Evolutionary conservation across 139 green algal genomes (phyloP), one percentile per base, ranked within the genome.

Genomic region (Picochlorum sp.): DNA sequence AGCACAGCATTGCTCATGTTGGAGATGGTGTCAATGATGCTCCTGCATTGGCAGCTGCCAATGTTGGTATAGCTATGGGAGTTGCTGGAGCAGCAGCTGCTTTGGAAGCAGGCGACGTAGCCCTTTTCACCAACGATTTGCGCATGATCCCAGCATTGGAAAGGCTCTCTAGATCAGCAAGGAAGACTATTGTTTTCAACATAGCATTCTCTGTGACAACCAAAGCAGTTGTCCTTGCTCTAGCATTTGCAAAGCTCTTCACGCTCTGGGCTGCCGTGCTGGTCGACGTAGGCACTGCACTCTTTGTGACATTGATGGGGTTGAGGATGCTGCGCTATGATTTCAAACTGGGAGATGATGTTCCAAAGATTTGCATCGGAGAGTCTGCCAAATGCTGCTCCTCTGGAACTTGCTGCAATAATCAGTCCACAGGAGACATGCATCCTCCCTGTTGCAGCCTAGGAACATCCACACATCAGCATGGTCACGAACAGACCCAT

Each of bases 1-100:
- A 54, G 18, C 47, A 54, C 47, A 21, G 47, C 16, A 94, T 99
- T 55, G 94, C 89, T 2, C 95, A 98, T 83, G 88, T 98, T 23
- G 94, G 94, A 3, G 94, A 99, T 71, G 94, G 94, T 41, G 78
- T 99, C 45, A 99, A 99, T 68, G 94, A 99, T 77, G 85, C 85
- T 1, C 94, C 94, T 8, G 94, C 94, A 3, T 81, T 99, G 20
- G 94, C 85, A 2, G 84, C 87, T 4, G 89, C 94, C 4, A 92
- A 98, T 69, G 83, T 98, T 9, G 94, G 93, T 30, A 90, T 99
- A 41, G 93, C 93, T 4, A 84, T 93, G 16, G 81, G 84, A 1
- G 79, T 85, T 1, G 65, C 63, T 23, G 73, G 73, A 24, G 49
- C 70, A 30, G 82, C 81, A 4, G 77, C 82, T 7, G 85, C 85